Evolutionary conservation across 352 stramenopile species (phyloP).

Genomic region (Phytophthora hibernalis): DNA sequence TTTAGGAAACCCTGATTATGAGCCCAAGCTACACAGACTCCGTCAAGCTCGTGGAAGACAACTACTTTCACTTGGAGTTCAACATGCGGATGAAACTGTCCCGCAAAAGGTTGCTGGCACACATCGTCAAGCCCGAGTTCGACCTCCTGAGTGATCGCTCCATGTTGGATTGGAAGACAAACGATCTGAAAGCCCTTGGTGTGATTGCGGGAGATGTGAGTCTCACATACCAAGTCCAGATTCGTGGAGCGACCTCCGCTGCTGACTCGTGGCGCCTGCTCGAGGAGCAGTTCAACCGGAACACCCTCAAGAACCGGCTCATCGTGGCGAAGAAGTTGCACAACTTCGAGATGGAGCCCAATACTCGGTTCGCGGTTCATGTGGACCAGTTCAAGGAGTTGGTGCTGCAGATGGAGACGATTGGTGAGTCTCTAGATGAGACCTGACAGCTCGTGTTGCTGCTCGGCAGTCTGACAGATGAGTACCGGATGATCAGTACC

Average conservation of each 20-base stretch:
- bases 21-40: too few relatives aligned
- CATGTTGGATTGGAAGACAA: constrained; percentile 8
- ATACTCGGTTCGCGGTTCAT: constrained; percentile 12
- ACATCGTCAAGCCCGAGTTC: constrained; percentile 16
- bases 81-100: constrained; percentile 11
- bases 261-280: constrained; percentile 17
- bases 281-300: constrained; percentile 20
- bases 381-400: too few relatives aligned
- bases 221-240: constrained; percentile 26
- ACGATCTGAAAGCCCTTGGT: constrained; percentile 23
- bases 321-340: constrained; percentile 10
- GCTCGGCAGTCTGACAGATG: too few relatives aligned
- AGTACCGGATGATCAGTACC: too few relatives aligned
- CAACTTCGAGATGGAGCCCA: constrained; percentile 34
- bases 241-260: constrained; percentile 6
- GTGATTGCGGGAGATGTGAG: constrained; percentile 21
- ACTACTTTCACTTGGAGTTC: too few relatives aligned
- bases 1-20: too few relatives aligned
- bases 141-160: background rate
- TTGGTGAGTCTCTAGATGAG: too few relatives aligned
- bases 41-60: too few relatives aligned
- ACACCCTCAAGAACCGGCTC: constrained; percentile 33
- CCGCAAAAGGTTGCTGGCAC: background rate
- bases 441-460: too few relatives aligned
- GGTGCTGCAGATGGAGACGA: too few relatives aligned